These are phyloP conservation scores for Lichtheimia hyalospora DNA, from an alignment of 371 early-diverging fungal genomes.

Conservation along the genomic window DNA sequence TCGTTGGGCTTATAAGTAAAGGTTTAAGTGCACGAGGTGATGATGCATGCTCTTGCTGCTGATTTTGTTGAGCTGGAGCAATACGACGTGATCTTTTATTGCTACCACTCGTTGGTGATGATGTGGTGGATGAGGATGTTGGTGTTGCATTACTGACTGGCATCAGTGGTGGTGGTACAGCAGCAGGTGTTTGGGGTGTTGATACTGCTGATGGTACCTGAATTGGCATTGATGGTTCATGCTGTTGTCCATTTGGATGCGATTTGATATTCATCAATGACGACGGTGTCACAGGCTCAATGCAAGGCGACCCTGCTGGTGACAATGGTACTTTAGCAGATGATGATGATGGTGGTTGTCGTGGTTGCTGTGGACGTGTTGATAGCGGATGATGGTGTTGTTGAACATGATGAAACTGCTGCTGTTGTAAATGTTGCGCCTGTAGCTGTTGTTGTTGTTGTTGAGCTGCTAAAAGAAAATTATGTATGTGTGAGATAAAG, in stretches of 20 bases:
- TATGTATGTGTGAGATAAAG: too few relatives aligned
- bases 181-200: background rate
- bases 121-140: background rate
- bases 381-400: background rate
- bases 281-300: conserved; percentile 65
- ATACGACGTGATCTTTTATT: conserved; percentile 26
- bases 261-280: conserved; percentile 53
- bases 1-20: conserved; percentile 42
- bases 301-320: conserved; percentile 14
- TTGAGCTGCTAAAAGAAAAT: background rate
- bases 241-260: too few relatives aligned
- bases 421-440: conserved; percentile 14
- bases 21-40: conserved; percentile 50
- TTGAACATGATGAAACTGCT: conserved; percentile 2
- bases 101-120: background rate
- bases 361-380: too few relatives aligned
- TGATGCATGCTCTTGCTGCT: background rate
- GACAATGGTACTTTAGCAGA: conserved; percentile 4
- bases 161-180: background rate
- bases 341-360: background rate
- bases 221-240: conserved; percentile 6
- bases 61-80: conserved; percentile 4
- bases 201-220: conserved; percentile 2
- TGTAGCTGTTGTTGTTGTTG: conserved; percentile 10
- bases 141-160: background rate